A percentile compares a stretch with the other conserved stretches of the same genome.
Conservation (phyloP, 192 early-diverging fungal genomes). For the Rhizophagus clarus region DNA sequence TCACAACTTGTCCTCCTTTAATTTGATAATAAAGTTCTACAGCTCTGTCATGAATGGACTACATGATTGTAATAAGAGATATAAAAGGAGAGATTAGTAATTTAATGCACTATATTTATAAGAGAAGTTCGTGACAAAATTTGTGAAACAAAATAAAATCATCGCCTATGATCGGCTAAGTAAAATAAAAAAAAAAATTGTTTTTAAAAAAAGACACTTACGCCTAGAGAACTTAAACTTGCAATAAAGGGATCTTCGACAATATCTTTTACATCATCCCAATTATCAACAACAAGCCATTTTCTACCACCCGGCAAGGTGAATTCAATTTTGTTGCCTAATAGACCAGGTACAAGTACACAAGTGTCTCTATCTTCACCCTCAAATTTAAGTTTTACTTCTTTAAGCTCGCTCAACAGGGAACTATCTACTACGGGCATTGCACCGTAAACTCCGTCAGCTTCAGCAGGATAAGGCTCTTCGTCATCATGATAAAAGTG, state of each 20-base stretch:
- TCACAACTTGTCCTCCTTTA: conserved; percentile 31
- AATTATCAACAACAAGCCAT: conserved; percentile 6
- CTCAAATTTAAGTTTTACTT: conserved; percentile 9
- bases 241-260: conserved; percentile 19
- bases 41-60: conserved; percentile 31
- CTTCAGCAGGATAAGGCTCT: neutral
- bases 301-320: neutral
- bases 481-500: neutral
- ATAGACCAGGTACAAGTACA: conserved; percentile 25
- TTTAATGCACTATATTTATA: too few species aligned
- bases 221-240: conserved; percentile 22
- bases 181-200: neutral
- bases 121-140: too few species aligned
- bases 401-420: neutral
- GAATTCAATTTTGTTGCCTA: neutral
- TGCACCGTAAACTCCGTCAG: neutral
- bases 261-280: conserved; percentile 21
- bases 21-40: conserved; percentile 32
- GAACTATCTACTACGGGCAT: neutral
- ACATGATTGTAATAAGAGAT: neutral
- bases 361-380: conserved; percentile 24
- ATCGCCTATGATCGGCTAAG: too few species aligned
- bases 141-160: too few species aligned
- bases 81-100: neutral
- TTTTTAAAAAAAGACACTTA: conserved; percentile 17